Percentiles rank a stretch among this genome's conserved stretches.
Evolutionary conservation across 495 filamentous ascomycete species (phyloP).

Genomic region (Halenospora varia): DNA sequence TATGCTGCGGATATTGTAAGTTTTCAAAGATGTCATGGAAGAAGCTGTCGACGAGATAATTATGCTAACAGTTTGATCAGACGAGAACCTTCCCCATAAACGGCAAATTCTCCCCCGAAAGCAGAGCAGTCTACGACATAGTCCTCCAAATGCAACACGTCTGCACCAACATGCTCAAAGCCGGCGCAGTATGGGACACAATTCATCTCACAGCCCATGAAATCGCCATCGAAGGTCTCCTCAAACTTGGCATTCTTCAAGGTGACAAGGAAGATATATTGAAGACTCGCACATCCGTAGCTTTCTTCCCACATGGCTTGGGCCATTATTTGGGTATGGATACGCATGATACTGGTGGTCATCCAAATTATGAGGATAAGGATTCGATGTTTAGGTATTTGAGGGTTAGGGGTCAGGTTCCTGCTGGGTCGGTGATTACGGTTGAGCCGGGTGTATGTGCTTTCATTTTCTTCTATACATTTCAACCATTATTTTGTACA

Average conservation of each 20-base stretch:
- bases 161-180: slow-evolving; percentile 69
- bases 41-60: too few relatives aligned
- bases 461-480: not conserved
- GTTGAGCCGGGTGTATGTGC: slow-evolving; percentile 77
- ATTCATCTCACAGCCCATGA: slow-evolving; percentile 76
- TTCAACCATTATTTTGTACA: too few relatives aligned
- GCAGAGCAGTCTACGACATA: slow-evolving; percentile 75
- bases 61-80: slow-evolving; percentile 21
- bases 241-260: slow-evolving; percentile 70
- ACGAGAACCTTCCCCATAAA: slow-evolving; percentile 84
- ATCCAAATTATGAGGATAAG: slow-evolving; percentile 77
- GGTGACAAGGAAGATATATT: slow-evolving; percentile 68
- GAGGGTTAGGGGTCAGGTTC: slow-evolving; percentile 71
- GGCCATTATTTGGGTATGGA: slow-evolving; percentile 92
- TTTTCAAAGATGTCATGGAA: too few relatives aligned
- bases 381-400: slow-evolving; percentile 86
- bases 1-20: slow-evolving; percentile 77
- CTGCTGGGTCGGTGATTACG: slow-evolving; percentile 76
- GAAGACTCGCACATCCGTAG: slow-evolving; percentile 67
- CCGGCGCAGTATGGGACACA: slow-evolving; percentile 78
- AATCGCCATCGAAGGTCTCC: slow-evolving; percentile 75
- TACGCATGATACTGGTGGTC: slow-evolving; percentile 87
- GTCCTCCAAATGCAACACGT: slow-evolving; percentile 81
- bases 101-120: slow-evolving; percentile 70
- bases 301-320: slow-evolving; percentile 90